Percentiles rank a stretch among this genome's conserved stretches.
phyloP scores from a whole-genome alignment of 768 basidiomycete species.

The Udeniomyces megalosporus region DNA sequence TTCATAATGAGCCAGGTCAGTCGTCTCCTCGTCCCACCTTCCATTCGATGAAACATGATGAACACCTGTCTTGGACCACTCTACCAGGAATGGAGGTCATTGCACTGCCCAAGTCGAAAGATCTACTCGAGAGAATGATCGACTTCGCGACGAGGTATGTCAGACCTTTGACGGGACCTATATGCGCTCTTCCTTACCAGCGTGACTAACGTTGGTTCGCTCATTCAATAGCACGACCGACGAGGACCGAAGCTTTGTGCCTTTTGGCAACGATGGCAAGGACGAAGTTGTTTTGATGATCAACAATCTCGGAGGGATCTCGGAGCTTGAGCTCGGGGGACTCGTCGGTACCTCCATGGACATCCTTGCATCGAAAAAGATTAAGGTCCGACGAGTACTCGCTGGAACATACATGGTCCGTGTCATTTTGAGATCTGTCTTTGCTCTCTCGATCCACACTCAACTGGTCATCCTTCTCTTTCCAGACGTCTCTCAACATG shows the following conservation, averaged over 20 bases:
- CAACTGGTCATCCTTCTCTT: not conserved
- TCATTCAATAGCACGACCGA: constrained; percentile 29
- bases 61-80: no score
- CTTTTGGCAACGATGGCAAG: constrained; percentile 28
- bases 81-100: constrained; percentile 24
- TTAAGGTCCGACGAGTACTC: constrained; percentile 47
- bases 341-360: constrained; percentile 21
- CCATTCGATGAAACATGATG: no score
- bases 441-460: not conserved
- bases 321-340: constrained; percentile 26
- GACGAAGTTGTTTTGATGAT: constrained; percentile 31
- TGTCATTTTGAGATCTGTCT: not conserved
- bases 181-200: no score
- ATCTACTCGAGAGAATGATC: constrained; percentile 30
- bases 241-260: constrained; percentile 30
- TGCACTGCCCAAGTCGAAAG: constrained; percentile 21
- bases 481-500: constrained; percentile 31
- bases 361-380: constrained; percentile 20
- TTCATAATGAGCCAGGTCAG: constrained; percentile 33
- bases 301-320: constrained; percentile 31
- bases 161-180: no score
- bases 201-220: no score
- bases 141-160: constrained; percentile 20
- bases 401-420: constrained; percentile 63
- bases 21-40: no score